A percentile compares a stretch with the other conserved stretches of the same genome.
Evolutionary conservation across 2,329 filamentous ascomycete species (phyloP).

Genomic region (Alternaria sp.): DNA sequence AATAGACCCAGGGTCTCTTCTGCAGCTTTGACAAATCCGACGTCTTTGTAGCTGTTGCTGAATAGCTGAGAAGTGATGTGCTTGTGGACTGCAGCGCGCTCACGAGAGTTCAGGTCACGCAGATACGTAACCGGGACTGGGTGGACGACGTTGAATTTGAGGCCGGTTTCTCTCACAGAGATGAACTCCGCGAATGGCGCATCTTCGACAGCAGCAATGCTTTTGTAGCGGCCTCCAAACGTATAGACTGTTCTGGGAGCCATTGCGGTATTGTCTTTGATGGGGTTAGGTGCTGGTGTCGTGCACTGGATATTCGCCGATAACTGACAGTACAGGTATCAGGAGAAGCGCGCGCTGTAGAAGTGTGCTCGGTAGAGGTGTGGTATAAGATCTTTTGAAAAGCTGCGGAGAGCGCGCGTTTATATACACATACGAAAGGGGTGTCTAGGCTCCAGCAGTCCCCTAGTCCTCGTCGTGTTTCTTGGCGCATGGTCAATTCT

Average conservation of each 20-base stretch:
- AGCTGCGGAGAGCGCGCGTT: background rate
- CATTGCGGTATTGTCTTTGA: background rate
- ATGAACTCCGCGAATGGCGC: background rate
- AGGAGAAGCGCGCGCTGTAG: background rate
- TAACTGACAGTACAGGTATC: background rate
- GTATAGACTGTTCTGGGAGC: background rate
- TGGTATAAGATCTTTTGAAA: background rate
- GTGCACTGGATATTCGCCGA: background rate
- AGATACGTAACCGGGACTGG: background rate
- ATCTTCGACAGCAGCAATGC: background rate
- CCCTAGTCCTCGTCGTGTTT: background rate
- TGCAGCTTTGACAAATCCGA: rapidly evolving
- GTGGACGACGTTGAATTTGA: background rate
- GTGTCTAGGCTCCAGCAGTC: background rate
- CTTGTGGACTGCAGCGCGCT: background rate
- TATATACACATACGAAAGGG: background rate
- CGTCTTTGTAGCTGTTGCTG: background rate
- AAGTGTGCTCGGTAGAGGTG: background rate
- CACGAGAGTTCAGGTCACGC: background rate
- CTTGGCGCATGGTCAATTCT: background rate
- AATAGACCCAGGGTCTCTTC: background rate
- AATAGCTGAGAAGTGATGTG: rapidly evolving
- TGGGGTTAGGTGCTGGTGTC: background rate
- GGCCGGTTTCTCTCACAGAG: background rate
- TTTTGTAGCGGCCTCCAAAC: background rate